Evolutionary conservation across 2,329 filamentous ascomycete genomes (phyloP), one percentile per base, ranked within the genome.

Genomic region (Aureobasidium zeae): DNA sequence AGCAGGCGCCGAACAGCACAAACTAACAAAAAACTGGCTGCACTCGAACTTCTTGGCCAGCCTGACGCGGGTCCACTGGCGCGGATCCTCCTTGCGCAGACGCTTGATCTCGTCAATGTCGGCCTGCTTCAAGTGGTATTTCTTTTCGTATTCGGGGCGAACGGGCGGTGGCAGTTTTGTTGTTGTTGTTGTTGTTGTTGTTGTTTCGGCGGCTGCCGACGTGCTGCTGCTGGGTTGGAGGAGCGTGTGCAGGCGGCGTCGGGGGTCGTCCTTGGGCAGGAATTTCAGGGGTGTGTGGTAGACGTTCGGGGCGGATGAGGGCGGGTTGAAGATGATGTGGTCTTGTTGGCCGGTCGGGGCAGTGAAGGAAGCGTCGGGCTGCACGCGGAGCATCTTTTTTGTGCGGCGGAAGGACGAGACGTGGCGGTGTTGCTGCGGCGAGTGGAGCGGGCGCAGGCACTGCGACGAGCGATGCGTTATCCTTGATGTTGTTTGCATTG

Each of bases 201-300:
- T n/a, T n/a, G n/a, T n/a, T n/a, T n/a, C n/a, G n/a, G n/a, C n/a
- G 25, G 48, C 52, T 17, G 54, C 49, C 35, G 57, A 42, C 30
- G 47, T 48, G 13, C 59, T 46, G 9, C 62, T 52, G n/a, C 47
- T 51, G 19, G 46, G 31, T 19, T 32, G 25, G 16, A 51, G 46
- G 3, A 51, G 32, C 5, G 60, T 50, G 52, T 69, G 69, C 21
- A 77, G 58, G 30, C 58, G 54, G 49, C 68, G 63, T 45, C 78
- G 68, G 16, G 67, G 65, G 61, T 83, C 79, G 50, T 68, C 64
- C 43, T 66, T 57, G 4, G 79, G 79, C 6, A 83, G 67, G 57
- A 83, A 83, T 51, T 79, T 77, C 20, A 69, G 62, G 2, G 79
- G 79, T 2, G 79, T 83, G 56, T 79, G 74, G 55, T 77, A 78